Evolutionary conservation across 2,329 filamentous ascomycete genomes (phyloP), one percentile per base, ranked within the genome.

Genomic region (Fusarium palustre): DNA sequence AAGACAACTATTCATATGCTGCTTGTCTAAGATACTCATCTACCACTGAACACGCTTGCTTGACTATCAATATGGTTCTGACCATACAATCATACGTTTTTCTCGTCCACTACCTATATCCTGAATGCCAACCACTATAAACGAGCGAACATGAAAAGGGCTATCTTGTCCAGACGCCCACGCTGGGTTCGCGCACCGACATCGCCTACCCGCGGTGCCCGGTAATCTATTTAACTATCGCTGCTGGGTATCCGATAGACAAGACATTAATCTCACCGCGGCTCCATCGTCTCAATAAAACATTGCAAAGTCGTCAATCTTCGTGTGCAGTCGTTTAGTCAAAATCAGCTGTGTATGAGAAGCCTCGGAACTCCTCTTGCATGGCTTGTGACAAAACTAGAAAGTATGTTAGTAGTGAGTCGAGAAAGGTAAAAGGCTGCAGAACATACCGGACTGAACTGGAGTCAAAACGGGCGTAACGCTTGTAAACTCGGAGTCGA

Each of bases 351-450:
- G 93, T 96, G 82, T 99, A 99, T 28, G 95, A 98, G 85, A 99
- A 99, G 71, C 96, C 96, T 63, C 96, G 90, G 91, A 99, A 99
- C 80, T 99, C 94, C 84, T 99, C 96, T 83, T 99, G 96, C 94
- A 98, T 98, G 43, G 94, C 93, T 85, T 98, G 96, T 30, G 95
- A 97, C 69, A 99, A 87, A 45, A 99, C 96, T 97, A 18, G 72
- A 1, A 5, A 7, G 16, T 10, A 6, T 28, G 59, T 79, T 69
- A 82, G 76, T 48, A 61, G 22, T 60, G 62, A n/a, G 68, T 8
- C 9, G 20, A 18, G 3, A 30, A 2, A 67, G 46, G 22, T 10
- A 20, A 25, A 16, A 25, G n/a, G 25, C 7, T 15, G 31, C 20
- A 24, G 25, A 16, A 85, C 92, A 84, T 91, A 97, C 94, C 94